Base-by-base conservation (phyloP, 106 monocot species). In the Dendrobium nobile region DNA sequence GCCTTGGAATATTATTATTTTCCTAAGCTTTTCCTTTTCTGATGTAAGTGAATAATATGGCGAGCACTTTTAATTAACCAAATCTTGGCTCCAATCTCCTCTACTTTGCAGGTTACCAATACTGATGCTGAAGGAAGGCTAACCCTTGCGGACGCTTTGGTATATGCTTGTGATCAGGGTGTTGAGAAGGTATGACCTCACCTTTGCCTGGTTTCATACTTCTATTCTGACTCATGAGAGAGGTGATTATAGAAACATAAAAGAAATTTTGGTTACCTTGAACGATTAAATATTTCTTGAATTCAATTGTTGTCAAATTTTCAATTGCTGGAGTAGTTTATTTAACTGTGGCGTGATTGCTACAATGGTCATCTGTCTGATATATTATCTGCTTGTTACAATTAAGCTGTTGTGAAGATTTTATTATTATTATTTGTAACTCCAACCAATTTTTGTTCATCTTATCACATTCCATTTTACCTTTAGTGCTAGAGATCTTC, bases 121-220 rank as follows among this genome's bases (percentile, higher is more conserved):
- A 95, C 94, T 26, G 94, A 95, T 92, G 90, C 91, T 41, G 94
- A 95, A 56, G 94, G 94, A 79, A 89, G 94, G 84, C 76, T 94
- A 47, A 94, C 94, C 8, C 91, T 94, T 81, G 91, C 94, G 33
- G 94, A 94, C 85, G 89, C 94, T 83, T 80, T 94, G 85, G 88
- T 94, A 73, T 94, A 94, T 88, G 85, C 92, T 65, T 90, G 94
- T 82, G 92, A 92, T 28, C 94, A 88, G 78, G 92, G 94, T 75
- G 90, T 95, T 84, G 85, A 91, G 5, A 94, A 94, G 91, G 94
- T 94, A 84, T 19, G 31, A 67, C 72, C 24, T 80, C 9, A 75
- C 72, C 18, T 80, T 9, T 79, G 33, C 24, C 16, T 45, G 28
- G 3, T 27, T 73, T 48, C 11, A 7, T 4, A 4, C 72, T 16